These are phyloP conservation scores for Hemerocallis citrina DNA, from an alignment of 106 monocot species.

Conservation along the genomic window DNA sequence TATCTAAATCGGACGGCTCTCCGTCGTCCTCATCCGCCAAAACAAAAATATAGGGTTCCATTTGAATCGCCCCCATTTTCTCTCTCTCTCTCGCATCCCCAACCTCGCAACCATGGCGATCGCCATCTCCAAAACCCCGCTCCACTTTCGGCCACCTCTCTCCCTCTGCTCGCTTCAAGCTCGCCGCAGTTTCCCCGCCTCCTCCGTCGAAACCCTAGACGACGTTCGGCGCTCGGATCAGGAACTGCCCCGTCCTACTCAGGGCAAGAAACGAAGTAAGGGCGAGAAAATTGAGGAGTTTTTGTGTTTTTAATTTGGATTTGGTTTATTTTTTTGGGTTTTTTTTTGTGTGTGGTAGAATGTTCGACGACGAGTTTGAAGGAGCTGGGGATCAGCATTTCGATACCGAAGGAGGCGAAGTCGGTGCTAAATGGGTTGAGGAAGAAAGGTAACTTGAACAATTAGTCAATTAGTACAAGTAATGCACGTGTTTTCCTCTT, in stretches of 20 bases:
- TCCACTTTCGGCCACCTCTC: slow-evolving; percentile 26
- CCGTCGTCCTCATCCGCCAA: neutral
- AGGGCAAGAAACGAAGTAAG: slow-evolving; percentile 10
- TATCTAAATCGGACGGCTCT: neutral
- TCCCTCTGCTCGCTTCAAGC: slow-evolving; percentile 25
- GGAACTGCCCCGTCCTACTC: neutral
- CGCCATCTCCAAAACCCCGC: slow-evolving; percentile 16
- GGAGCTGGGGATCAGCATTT: slow-evolving; percentile 63
- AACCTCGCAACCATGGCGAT: slow-evolving; percentile 8
- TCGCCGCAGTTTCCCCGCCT: slow-evolving; percentile 24
- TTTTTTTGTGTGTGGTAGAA: slow-evolving; percentile 14
- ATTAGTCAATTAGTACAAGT: neutral
- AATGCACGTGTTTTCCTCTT: too few relatives aligned
- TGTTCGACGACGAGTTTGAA: slow-evolving; percentile 72
- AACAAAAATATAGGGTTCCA: neutral
- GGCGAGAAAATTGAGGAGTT: neutral
- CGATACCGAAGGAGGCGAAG: slow-evolving; percentile 57
- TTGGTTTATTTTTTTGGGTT: neutral
- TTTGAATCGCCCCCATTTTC: too few relatives aligned
- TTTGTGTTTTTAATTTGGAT: neutral
- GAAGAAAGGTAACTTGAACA: slow-evolving; percentile 49
- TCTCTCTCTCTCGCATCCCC: neutral
- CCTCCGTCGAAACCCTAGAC: slow-evolving; percentile 17
- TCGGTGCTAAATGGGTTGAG: slow-evolving; percentile 59
- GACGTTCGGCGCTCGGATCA: slow-evolving; percentile 4